Percentiles rank a stretch among this genome's conserved stretches.
Evolutionary conservation across 352 stramenopile genomes (phyloP).

Genomic region (Phytophthora citricola): DNA sequence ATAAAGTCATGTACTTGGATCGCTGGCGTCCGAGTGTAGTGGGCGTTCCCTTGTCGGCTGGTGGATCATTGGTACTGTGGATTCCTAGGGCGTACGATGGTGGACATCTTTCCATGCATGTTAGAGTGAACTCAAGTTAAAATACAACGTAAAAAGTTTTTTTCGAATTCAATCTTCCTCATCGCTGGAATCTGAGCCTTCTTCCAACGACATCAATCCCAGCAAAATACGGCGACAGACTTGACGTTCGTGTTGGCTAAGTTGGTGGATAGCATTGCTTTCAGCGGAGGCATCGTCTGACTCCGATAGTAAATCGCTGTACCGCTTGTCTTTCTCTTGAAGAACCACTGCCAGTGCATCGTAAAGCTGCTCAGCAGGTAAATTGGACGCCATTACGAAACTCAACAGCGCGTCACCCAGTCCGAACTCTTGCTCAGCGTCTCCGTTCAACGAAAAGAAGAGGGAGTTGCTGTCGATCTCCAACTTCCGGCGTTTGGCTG

Average conservation of each 20-base stretch:
- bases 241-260: conserved; percentile 58
- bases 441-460: conserved; percentile 63
- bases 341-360: conserved; percentile 68
- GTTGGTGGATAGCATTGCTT: conserved; percentile 31
- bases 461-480: conserved; percentile 34
- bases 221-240: conserved; percentile 70
- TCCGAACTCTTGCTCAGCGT: conserved; percentile 62
- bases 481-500: conserved; percentile 59
- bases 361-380: conserved; percentile 69
- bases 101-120: conserved; percentile 48
- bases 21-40: conserved; percentile 48
- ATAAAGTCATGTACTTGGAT: conserved; percentile 64
- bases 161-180: conserved; percentile 32
- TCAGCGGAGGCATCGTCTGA: conserved; percentile 13
- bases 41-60: conserved; percentile 34
- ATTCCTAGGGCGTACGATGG: conserved; percentile 38
- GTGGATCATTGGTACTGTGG: conserved; percentile 50
- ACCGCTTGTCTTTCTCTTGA: conserved; percentile 70
- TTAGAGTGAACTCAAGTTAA: conserved; percentile 56
- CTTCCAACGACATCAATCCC: conserved; percentile 66
- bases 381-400: conserved; percentile 61
- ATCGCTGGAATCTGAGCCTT: conserved; percentile 54
- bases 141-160: conserved; percentile 6
- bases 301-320: conserved; percentile 54
- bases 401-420: conserved; percentile 67